Base-by-base conservation (phyloP, 305 asterid species). In the Striga hermonthica region DNA sequence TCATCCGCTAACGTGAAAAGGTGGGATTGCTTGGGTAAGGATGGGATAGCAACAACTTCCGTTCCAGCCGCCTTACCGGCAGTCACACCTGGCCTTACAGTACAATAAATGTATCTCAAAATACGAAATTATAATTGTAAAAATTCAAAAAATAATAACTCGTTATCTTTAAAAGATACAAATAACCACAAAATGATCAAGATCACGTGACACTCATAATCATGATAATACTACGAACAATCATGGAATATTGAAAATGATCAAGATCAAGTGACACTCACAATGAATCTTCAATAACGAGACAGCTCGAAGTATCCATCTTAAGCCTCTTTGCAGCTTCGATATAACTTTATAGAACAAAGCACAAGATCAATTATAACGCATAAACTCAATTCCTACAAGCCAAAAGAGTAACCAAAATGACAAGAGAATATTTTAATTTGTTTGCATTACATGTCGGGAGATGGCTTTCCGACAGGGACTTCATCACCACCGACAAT, bases 221-320 rank as follows among this genome's bases (percentile, higher is more conserved):
- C 14, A 41, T n/a, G n/a, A n/a, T n/a, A 41, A 41, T 41, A 9
- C 47, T 41, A 41, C 3, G n/a, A 8, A 41, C 31, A 22, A 22
- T 22, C 31, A 22, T 22, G 31, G 31, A 1, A 1, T 22, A 22
- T 22, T 22, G 31, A 22, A 22, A 22, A 22, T 22, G 31, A 22
- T 22, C 31, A 22, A 22, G 31, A 22, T 22, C 31, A 22, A 22
- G 31, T 22, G 31, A 22, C 31, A 22, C 97, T 84, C 74, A 92
- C 98, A 83, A 52, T 44, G 97, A 92, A 73, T 92, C 97, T 75
- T 89, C 98, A n/a, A 92, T 87, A 70, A 92, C 98, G 39, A 92
- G 95, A 76, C 98, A 87, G 66, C 80, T 57, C 56, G 68, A 67
- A 66, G 93, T 72, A 79, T 86, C 86, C 47, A 79, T 82, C 76